phyloP scores from a whole-genome alignment of 768 basidiomycete species.

The Lentinula edodes region DNA sequence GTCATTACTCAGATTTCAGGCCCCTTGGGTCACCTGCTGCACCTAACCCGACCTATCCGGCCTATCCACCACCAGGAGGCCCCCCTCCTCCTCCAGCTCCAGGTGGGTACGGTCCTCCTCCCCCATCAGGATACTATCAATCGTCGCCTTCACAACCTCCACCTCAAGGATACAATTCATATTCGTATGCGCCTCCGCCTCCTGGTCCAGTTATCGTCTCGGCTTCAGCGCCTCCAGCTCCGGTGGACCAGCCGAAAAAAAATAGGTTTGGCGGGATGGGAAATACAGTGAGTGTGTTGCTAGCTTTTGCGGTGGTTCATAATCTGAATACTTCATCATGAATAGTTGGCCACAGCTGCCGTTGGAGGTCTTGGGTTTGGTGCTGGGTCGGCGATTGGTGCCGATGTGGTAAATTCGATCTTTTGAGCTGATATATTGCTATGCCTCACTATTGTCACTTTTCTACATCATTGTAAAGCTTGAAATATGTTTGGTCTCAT shows the following conservation, averaged over 20 bases:
- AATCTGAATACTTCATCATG: background rate
- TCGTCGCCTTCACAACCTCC: slow-evolving; percentile 18
- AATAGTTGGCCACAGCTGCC: slow-evolving; percentile 52
- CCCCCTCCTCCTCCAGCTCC: slow-evolving; percentile 9
- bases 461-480: too few species aligned
- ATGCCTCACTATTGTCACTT: background rate
- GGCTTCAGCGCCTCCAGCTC: slow-evolving; percentile 19
- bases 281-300: slow-evolving; percentile 40
- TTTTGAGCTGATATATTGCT: slow-evolving; percentile 24
- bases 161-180: slow-evolving; percentile 12
- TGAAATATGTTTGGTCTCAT: too few species aligned
- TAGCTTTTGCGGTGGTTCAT: background rate
- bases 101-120: slow-evolving; percentile 9
- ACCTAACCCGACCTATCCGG: background rate
- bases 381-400: slow-evolving; percentile 45
- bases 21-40: background rate
- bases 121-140: slow-evolving; percentile 13
- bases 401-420: slow-evolving; percentile 40
- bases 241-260: slow-evolving; percentile 42
- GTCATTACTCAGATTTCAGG: background rate
- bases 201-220: slow-evolving; percentile 9
- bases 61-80: slow-evolving; percentile 3
- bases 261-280: slow-evolving; percentile 51
- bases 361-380: slow-evolving; percentile 75
- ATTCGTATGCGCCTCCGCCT: background rate